Conservation (phyloP, 495 filamentous ascomycete genomes). For the Aspergillus baeticus region DNA sequence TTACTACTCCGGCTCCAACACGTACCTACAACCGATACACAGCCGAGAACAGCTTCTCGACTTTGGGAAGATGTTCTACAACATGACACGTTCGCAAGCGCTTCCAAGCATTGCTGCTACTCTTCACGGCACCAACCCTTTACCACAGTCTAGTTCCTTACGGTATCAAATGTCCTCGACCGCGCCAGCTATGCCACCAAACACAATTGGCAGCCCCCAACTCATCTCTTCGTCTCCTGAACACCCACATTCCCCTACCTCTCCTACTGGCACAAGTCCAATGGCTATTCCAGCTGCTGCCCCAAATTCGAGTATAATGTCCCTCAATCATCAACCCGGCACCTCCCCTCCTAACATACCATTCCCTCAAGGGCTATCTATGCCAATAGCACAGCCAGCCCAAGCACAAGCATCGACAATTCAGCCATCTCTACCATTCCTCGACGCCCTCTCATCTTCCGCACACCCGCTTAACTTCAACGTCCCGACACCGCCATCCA, state of each 20-base stretch:
- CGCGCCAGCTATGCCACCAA: neutral
- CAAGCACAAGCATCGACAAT: neutral
- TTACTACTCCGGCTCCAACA: constrained; percentile 2
- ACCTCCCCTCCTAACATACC: constrained; percentile 4
- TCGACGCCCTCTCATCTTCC: constrained; percentile 27
- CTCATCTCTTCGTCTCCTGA: constrained; percentile 12
- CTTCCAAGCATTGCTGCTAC: constrained; percentile 16
- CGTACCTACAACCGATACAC: neutral
- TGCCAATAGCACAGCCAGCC: constrained; percentile 2
- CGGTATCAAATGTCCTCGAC: constrained; percentile 26
- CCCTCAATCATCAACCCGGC: neutral
- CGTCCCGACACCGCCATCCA: constrained; percentile 41
- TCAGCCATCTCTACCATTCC: constrained; percentile 13
- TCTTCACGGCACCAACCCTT: constrained; percentile 17
- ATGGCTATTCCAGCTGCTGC: constrained; percentile 9
- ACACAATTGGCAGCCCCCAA: constrained; percentile 4
- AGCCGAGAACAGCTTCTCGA: constrained; percentile 26
- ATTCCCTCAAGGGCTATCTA: constrained; percentile 6
- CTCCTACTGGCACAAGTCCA: constrained; percentile 20
- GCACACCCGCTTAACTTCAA: constrained; percentile 12
- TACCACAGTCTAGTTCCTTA: constrained; percentile 26
- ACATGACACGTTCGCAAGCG: constrained; percentile 38
- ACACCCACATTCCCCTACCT: constrained; percentile 18
- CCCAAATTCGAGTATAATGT: neutral
- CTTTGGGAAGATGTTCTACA: constrained; percentile 40